These are phyloP conservation scores for Phytophthora sojae DNA, from an alignment of 352 stramenopile species.

Conservation along the genomic window DNA sequence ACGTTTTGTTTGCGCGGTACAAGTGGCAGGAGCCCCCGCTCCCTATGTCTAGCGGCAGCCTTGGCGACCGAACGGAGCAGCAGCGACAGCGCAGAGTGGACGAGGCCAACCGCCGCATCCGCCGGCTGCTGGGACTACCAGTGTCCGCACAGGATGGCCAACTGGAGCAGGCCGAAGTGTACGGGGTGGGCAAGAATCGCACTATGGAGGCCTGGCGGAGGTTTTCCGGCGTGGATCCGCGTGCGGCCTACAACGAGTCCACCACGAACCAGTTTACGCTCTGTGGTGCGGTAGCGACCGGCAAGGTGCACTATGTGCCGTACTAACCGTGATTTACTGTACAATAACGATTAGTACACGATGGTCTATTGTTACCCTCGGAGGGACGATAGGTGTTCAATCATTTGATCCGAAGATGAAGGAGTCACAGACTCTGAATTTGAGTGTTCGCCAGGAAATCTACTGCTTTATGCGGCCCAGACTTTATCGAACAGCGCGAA, in stretches of 20 bases:
- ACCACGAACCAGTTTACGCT: slow-evolving; percentile 87
- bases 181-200: slow-evolving; percentile 56
- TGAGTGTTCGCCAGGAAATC: too few relatives aligned
- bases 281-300: slow-evolving; percentile 46
- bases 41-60: slow-evolving; percentile 18
- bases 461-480: too few relatives aligned
- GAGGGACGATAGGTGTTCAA: too few relatives aligned
- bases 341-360: too few relatives aligned
- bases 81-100: slow-evolving; percentile 31
- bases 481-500: too few relatives aligned
- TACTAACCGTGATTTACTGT: slow-evolving; percentile 32
- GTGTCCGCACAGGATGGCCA: slow-evolving; percentile 48
- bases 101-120: slow-evolving; percentile 68
- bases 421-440: too few relatives aligned
- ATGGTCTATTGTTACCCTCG: too few relatives aligned
- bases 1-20: slow-evolving; percentile 76
- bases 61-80: slow-evolving; percentile 28
- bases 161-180: slow-evolving; percentile 50
- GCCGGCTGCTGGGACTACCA: slow-evolving; percentile 58
- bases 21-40: slow-evolving; percentile 48
- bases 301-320: slow-evolving; percentile 65
- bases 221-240: slow-evolving; percentile 75
- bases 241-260: slow-evolving; percentile 74
- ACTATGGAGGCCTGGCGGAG: slow-evolving; percentile 61
- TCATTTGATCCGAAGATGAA: too few relatives aligned